Evolutionary conservation across 306 rosid genomes (phyloP), one percentile per base, ranked within the genome.

Genomic region (Pyrus communis): DNA sequence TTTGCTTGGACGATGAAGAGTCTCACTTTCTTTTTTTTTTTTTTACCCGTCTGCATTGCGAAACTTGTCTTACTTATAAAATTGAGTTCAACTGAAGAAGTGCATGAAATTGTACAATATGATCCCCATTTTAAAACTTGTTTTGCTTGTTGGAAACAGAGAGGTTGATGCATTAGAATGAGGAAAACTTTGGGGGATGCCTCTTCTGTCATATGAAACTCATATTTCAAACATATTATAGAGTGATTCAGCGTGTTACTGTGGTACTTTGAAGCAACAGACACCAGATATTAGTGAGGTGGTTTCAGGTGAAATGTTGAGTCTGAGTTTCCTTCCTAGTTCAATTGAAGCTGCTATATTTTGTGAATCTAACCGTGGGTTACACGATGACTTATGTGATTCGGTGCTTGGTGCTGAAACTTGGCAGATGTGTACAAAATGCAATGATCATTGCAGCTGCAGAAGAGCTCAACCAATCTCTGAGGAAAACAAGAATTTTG

Each of bases 351-450:
- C 84, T 87, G 86, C 84, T 80, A 70, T 77, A 82, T 84, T 82
- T 88, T 72, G 54, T 81, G 81, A 68, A 61, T 82, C 73, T 84
- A 84, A 87, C 78, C 71, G 79, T 82, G 84, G 86, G 80, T 79
- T 84, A 78, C 75, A 77, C 63, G 78, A 80, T 83, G 43, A 79
- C 84, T 81, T 60, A 21, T 77, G 90, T 87, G 89, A 88, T 51
- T 69, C 82, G 85, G 78, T 87, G 85, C 86, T 82, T 80, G 86
- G 85, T 87, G 78, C 85, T 83, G 85, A 83, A 91, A 87, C 84
- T 84, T 87, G 91, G 87, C 91, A 89, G 97, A 93, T 89, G 82
- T 87, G 88, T 85, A 69, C 81, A 43, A 87, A 87, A 75, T 81
- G 93, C 74, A 77, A 77, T 68, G 85, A 78, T 40, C 71, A 60